Evolutionary conservation across 495 filamentous ascomycete species (phyloP).

Genomic region (Neurospora sublineolata): DNA sequence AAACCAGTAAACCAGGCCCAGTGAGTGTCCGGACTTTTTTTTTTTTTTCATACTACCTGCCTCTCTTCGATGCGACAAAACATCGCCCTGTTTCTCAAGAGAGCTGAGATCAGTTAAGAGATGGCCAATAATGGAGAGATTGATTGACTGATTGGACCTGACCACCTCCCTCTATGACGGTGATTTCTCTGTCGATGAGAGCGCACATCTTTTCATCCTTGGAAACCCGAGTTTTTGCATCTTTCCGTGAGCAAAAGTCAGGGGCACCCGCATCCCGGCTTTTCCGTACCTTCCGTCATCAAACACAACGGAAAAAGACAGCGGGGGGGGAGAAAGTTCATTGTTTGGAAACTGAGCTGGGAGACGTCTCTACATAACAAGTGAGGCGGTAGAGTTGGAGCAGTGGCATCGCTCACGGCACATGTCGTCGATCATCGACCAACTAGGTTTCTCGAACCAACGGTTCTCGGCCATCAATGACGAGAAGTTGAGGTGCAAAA

Average conservation of each 20-base stretch:
- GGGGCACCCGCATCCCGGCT: background rate
- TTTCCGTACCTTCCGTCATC: background rate
- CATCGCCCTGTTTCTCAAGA: background rate
- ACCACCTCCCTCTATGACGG: background rate
- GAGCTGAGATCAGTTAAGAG: background rate
- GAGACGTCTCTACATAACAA: background rate
- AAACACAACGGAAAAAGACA: background rate
- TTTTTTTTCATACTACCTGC: too few species aligned
- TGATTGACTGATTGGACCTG: background rate
- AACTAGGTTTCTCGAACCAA: background rate
- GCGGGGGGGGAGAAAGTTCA: background rate
- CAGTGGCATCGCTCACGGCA: background rate
- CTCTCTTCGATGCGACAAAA: background rate
- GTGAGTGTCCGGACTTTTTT: too few species aligned
- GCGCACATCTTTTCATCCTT: background rate
- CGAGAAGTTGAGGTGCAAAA: background rate
- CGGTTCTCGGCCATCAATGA: background rate
- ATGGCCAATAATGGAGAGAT: background rate
- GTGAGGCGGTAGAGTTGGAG: background rate
- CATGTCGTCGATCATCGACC: background rate
- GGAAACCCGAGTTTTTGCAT: background rate
- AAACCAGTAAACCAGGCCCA: too few species aligned
- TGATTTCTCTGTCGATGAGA: background rate
- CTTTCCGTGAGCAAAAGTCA: background rate
- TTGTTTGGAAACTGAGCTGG: background rate